Conservation (phyloP, 2,329 filamentous ascomycete genomes). For the Verticillium nubilum region DNA sequence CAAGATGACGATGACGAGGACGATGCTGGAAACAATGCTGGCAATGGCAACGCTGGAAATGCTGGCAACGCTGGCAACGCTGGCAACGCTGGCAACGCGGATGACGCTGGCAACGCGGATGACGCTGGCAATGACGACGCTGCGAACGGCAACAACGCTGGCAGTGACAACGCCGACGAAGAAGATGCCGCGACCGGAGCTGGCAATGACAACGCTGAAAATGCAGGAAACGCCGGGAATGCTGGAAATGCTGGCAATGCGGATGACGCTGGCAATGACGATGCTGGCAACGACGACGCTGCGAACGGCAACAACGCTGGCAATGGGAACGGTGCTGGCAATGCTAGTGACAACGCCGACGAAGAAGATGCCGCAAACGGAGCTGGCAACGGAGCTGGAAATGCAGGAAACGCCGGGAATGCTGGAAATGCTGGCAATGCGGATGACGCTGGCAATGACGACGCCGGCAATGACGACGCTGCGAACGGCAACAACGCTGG, state of each 20-base stretch:
- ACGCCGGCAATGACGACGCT: neutral
- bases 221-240: neutral
- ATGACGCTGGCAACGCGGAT: neutral
- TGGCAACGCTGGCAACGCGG: too few species aligned
- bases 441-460: neutral
- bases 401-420: neutral
- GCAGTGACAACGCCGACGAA: neutral
- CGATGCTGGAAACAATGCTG: too few species aligned
- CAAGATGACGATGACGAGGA: too few species aligned
- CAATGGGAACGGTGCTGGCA: neutral
- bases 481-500: neutral
- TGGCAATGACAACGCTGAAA: neutral
- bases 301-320: neutral
- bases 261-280: neutral
- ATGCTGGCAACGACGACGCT: neutral
- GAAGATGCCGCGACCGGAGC: neutral
- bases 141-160: too few species aligned
- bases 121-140: neutral
- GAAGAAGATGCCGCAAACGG: neutral
- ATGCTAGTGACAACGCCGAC: neutral
- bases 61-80: too few species aligned
- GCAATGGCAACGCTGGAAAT: too few species aligned
- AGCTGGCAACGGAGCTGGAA: neutral
- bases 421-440: neutral
- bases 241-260: neutral